A percentile compares a stretch with the other conserved stretches of the same genome.
phyloP scores from a whole-genome alignment of 23 red algal species.

The Gracilaria gracilis region DNA sequence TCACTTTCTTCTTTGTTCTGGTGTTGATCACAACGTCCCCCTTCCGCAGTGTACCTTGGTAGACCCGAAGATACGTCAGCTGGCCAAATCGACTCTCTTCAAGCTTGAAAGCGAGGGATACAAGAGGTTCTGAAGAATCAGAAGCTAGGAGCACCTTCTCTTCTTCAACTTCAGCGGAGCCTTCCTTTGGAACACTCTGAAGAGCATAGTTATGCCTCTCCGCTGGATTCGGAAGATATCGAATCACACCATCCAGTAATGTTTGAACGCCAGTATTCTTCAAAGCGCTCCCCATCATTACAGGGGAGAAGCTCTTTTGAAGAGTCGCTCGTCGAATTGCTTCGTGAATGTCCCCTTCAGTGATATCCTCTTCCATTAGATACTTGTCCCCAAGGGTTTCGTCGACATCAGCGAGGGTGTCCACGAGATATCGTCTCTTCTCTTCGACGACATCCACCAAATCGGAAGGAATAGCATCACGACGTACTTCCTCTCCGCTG shows the following conservation, averaged over 20 bases:
- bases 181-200: slow-evolving; percentile 42
- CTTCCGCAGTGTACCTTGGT: slow-evolving; percentile 87
- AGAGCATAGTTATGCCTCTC: slow-evolving; percentile 80
- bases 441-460: slow-evolving; percentile 54
- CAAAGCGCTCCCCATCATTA: slow-evolving; percentile 88
- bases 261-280: slow-evolving; percentile 98
- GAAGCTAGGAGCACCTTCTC: slow-evolving; percentile 52
- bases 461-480: slow-evolving; percentile 43
- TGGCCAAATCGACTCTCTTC: slow-evolving; percentile 98
- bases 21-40: slow-evolving; percentile 88
- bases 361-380: slow-evolving; percentile 81
- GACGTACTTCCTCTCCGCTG: slow-evolving; percentile 77
- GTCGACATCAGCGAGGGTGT: slow-evolving; percentile 95
- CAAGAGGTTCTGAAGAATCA: slow-evolving; percentile 73
- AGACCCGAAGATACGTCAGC: slow-evolving; percentile 95
- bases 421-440: slow-evolving; percentile 71
- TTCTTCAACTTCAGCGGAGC: slow-evolving; percentile 52
- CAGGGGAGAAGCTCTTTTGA: slow-evolving; percentile 84
- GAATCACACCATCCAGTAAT: slow-evolving; percentile 90
- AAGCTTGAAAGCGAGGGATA: slow-evolving; percentile 95
- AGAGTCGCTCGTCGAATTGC: slow-evolving; percentile 93
- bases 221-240: slow-evolving; percentile 90
- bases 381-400: slow-evolving; percentile 89
- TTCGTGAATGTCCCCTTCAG: slow-evolving; percentile 71
- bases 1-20: slow-evolving; percentile 88